Evolutionary conservation across 2,329 filamentous ascomycete genomes (phyloP), one percentile per base, ranked within the genome.

Genomic region (Fusarium penzigii): DNA sequence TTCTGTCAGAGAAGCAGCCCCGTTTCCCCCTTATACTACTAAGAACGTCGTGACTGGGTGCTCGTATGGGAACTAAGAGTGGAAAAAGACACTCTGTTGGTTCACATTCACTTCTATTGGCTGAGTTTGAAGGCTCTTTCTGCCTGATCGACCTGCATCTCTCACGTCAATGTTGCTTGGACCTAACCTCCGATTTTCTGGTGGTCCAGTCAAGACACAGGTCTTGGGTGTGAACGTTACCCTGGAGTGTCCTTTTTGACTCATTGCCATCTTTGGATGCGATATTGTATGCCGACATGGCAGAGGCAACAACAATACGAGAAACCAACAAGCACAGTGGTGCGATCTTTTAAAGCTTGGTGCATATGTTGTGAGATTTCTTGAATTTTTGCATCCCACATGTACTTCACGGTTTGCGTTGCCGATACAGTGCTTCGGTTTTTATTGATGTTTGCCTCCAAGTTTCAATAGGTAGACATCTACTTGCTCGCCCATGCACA

Each of bases 371-470:
- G 7, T 25, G 20, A 25, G 20, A 25, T 7, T 25, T 5, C 7
- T 25, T 25, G 5, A 7, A 7, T 7, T 25, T 25, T 25, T 4
- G 20, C 7, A 25, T 7, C 7, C 7, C 7, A 25, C 20, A 5
- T 25, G 5, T 7, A 25, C 20, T 7, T 25, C 5, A 7, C 20
- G 20, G 7, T 7, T 7, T 25, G 20, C 20, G 7, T 25, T 25
- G 20, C 20, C 5, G 5, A 25, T 25, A 7, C 7, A 4, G 7
- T 7, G 20, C 5, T 25, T 25, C 20, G 20, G 20, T 4, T 25
- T 25, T 25, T 25, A 4, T 25, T 7, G 20, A 25, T 25, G 20
- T 25, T 25, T 25, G 34, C 43, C 57, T 62, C 62, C 56, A 65
- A 58, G 50, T 55, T 25, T 25, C 7, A 25, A 25, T 5, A 25